Evolutionary conservation across 352 stramenopile genomes (phyloP).

Genomic region (Pythium aquatile): DNA sequence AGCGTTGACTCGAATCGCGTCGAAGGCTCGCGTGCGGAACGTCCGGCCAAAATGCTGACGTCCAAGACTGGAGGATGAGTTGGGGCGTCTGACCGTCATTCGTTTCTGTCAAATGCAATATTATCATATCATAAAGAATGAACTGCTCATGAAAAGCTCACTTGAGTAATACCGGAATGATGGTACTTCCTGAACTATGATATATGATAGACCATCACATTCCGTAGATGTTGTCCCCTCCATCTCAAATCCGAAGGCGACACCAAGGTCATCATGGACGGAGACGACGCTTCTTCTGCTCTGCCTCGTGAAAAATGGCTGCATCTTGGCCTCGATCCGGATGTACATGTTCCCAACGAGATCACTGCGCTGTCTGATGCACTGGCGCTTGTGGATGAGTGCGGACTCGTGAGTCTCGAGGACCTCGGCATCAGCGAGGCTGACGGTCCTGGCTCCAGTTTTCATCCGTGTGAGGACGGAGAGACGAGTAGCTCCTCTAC

Average conservation of each 20-base stretch:
- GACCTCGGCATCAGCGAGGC: neutral
- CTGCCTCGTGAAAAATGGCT: neutral
- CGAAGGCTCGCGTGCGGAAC: too few relatives aligned
- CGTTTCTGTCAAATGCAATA: neutral
- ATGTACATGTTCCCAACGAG: neutral
- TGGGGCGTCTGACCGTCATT: neutral
- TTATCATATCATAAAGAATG: neutral
- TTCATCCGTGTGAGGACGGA: neutral
- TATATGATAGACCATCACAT: neutral
- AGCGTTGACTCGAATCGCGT: too few relatives aligned
- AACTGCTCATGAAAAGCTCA: neutral
- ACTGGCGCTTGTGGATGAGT: neutral
- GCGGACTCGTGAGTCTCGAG: constrained; percentile 1
- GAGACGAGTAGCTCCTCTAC: neutral
- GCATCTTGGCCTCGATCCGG: neutral
- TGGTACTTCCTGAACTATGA: neutral
- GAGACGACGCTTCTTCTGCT: neutral
- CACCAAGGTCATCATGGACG: neutral
- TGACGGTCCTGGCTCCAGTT: too few relatives aligned
- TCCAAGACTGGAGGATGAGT: neutral
- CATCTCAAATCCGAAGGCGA: too few relatives aligned
- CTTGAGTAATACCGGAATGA: neutral
- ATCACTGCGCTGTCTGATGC: neutral
- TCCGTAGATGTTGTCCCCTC: neutral
- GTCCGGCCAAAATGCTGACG: neutral